Evolutionary conservation across 176 grass and related monocot species (phyloP).

Genomic region (Paspalum vaginatum): DNA sequence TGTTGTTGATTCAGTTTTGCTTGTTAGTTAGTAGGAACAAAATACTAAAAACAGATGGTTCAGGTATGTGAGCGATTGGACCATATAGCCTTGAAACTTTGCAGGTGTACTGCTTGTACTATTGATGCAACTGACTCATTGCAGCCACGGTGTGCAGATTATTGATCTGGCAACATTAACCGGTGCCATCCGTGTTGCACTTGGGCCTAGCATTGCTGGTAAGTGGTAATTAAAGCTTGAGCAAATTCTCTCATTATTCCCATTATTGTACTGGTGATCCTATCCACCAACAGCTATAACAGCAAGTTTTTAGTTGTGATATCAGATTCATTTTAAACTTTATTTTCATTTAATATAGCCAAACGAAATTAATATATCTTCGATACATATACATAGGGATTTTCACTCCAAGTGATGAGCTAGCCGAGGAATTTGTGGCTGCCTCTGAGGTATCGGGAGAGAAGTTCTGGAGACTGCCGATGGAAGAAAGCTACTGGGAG

Average conservation of each 20-base stretch:
- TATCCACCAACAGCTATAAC: not conserved
- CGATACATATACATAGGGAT: conserved; percentile 44
- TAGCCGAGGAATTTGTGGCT: conserved; percentile 71
- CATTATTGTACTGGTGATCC: not conserved
- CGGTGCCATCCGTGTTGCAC: conserved; percentile 67
- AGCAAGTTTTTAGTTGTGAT: not conserved
- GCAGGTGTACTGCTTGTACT: not conserved
- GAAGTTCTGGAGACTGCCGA: conserved; percentile 91
- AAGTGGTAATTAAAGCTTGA: conserved; percentile 54
- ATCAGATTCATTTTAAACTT: not conserved
- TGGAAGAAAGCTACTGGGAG: conserved; percentile 98
- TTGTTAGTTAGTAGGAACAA: not conserved
- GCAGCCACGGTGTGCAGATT: conserved; percentile 47
- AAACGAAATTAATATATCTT: not conserved
- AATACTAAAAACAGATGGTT: not conserved
- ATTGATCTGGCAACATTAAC: conserved; percentile 96
- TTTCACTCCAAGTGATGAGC: conserved; percentile 84
- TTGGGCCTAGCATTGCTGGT: conserved; percentile 92
- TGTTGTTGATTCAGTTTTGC: not conserved
- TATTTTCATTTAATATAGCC: not conserved
- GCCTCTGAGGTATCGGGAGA: conserved; percentile 83
- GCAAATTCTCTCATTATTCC: not conserved
- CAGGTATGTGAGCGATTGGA: not conserved
- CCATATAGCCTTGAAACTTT: not conserved
- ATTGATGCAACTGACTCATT: not conserved